Conservation (phyloP, 2,329 filamentous ascomycete genomes). For the Diaporthe sp. region DNA sequence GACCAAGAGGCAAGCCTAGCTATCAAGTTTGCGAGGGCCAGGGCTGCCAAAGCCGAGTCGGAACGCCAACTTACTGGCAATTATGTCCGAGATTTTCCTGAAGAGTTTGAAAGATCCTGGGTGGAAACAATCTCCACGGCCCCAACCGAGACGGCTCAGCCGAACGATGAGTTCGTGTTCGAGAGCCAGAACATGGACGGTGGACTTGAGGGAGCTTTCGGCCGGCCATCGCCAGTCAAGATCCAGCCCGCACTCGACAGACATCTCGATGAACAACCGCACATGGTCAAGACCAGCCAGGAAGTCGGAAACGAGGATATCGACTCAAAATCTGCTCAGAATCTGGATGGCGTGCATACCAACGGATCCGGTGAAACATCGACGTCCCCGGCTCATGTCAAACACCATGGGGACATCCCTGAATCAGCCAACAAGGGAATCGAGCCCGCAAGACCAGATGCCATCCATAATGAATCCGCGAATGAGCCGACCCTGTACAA, state of each 20-base stretch:
- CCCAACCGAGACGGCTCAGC: slow-evolving; percentile 26
- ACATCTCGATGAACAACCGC: slow-evolving; percentile 16
- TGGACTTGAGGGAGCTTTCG: slow-evolving; percentile 29
- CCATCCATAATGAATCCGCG: neutral
- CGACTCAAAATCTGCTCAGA: slow-evolving; percentile 58
- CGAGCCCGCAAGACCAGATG: slow-evolving; percentile 11
- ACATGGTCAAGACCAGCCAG: slow-evolving; percentile 41
- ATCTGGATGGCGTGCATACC: slow-evolving; percentile 58
- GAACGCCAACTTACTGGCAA: slow-evolving; percentile 54
- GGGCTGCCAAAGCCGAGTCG: slow-evolving; percentile 29
- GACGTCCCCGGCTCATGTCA: slow-evolving; percentile 49
- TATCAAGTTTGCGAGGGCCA: slow-evolving; percentile 36
- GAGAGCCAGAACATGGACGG: slow-evolving; percentile 32
- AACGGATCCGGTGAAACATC: slow-evolving; percentile 52
- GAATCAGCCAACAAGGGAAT: slow-evolving; percentile 34
- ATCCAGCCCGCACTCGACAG: slow-evolving; percentile 42
- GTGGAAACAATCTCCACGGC: slow-evolving; percentile 34
- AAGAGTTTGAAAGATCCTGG: slow-evolving; percentile 60
- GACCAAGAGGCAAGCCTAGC: slow-evolving; percentile 42
- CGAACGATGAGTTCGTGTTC: neutral
- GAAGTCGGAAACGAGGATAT: slow-evolving; percentile 44
- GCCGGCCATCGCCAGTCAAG: slow-evolving; percentile 15
- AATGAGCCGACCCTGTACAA: slow-evolving; percentile 61
- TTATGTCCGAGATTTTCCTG: slow-evolving; percentile 62
- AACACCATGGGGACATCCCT: slow-evolving; percentile 42